Conservation (phyloP, 176 grass and related monocot genomes). For the Typha latifolia region DNA sequence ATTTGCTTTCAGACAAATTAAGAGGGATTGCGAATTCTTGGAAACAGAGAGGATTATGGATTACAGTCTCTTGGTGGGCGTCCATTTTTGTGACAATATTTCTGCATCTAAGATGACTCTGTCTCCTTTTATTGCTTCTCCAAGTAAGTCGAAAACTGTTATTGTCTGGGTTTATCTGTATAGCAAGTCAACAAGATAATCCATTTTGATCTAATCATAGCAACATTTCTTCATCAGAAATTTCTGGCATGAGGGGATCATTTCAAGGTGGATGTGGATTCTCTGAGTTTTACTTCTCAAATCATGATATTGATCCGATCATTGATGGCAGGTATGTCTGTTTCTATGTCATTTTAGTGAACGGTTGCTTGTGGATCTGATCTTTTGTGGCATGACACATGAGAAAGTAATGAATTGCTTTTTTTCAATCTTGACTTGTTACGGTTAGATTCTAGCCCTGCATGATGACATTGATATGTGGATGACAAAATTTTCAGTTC, state of each 20-base stretch:
- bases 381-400: not conserved
- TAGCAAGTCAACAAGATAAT: not conserved
- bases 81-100: slow-evolving; percentile 57
- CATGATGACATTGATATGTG: not conserved
- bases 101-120: slow-evolving; percentile 44
- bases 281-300: slow-evolving; percentile 39
- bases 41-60: slow-evolving; percentile 74
- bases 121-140: slow-evolving; percentile 50
- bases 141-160: slow-evolving; percentile 48
- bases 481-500: not conserved
- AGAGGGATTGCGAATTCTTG: slow-evolving; percentile 55
- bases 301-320: slow-evolving; percentile 51
- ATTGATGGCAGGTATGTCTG: slow-evolving; percentile 56
- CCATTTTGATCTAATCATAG: slow-evolving; percentile 17
- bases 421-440: not conserved
- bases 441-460: not conserved
- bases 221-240: slow-evolving; percentile 26
- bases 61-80: slow-evolving; percentile 58
- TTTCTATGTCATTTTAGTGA: not conserved
- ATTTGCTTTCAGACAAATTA: slow-evolving; percentile 47
- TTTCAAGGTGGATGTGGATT: slow-evolving; percentile 48
- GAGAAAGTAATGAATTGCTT: not conserved
- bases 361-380: not conserved
- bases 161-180: slow-evolving; percentile 9
- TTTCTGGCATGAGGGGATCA: slow-evolving; percentile 42